Base-by-base conservation (phyloP, 768 basidiomycete species). In the Naganishia antarctica region DNA sequence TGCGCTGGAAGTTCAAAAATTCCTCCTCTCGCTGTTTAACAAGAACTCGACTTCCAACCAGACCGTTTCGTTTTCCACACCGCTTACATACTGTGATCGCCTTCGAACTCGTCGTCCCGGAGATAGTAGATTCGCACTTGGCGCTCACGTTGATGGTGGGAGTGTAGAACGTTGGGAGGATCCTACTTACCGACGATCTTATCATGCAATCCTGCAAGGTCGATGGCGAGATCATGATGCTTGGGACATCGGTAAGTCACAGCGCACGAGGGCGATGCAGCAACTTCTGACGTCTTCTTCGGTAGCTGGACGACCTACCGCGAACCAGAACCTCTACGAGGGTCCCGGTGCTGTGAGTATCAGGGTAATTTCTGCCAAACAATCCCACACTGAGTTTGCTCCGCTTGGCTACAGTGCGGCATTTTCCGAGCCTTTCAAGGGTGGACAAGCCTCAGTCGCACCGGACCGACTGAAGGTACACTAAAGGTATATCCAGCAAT, bases 41-140 rank as follows among this genome's bases (percentile, higher is more conserved):
- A 63, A 63, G 28, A 32, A 57, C 4, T 63, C 62, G 16, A 34
- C 41, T 1, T 26, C 29, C 15, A 11, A 26, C 16, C 18, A 16
- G 28, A 23, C 41, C n/a, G 62, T 63, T 1, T 63, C 62, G 1
- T 46, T 88, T 29, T 69, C 76, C 12, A 84, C 81, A 2, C 87
- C 87, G 0, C 76, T 90, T n/a, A 84, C 85, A 0, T 90, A 90
- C 74, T 87, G 84, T 64, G 89, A 91, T 76, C 82, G 89, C 6
- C 78, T 90, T 12, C 82, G 88, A 1, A 87, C 89, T 49, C 82
- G 89, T 5, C 81, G 81, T 29, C 87, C 88, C 0, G 89, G 88
- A 0, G 88, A 88, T 66, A 76, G 80, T 13, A 81, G 81, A 50
- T 89, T 89, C 71, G 81, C 84, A 0, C 78, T 89, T 1, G 87